Percentiles rank a stretch among this genome's conserved stretches.
Conservation (phyloP, 306 rosid genomes). For the Cyclanthera cordifolia region DNA sequence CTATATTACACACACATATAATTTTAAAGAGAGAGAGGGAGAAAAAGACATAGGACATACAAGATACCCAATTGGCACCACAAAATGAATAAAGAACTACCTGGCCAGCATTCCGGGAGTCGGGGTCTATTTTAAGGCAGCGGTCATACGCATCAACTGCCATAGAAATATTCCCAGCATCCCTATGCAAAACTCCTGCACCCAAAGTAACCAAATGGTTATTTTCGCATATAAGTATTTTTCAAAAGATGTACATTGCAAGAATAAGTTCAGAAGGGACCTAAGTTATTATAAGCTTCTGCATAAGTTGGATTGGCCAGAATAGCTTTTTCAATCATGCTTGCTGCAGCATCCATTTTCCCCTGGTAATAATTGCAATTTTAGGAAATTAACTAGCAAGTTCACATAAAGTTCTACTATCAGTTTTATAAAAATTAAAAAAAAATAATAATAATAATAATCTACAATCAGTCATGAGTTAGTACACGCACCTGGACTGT, state of each 20-base stretch:
- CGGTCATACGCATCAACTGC: slow-evolving; percentile 91
- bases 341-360: slow-evolving; percentile 96
- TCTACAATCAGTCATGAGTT: slow-evolving; percentile 11
- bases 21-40: no score
- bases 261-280: slow-evolving; percentile 24
- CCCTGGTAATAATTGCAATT: slow-evolving; percentile 51
- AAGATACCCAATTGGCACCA: background rate
- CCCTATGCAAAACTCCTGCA: slow-evolving; percentile 89
- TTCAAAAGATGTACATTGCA: background rate
- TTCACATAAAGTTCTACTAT: slow-evolving; percentile 15
- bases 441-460: no score
- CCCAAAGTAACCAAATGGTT: background rate
- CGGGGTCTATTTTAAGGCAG: slow-evolving; percentile 91
- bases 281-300: slow-evolving; percentile 95
- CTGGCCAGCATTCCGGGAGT: slow-evolving; percentile 99
- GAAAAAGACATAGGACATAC: background rate
- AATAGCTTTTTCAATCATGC: slow-evolving; percentile 97
- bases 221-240: background rate
- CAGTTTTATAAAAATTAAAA: no score
- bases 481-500: slow-evolving; percentile 74
- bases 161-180: slow-evolving; percentile 74
- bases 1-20: no score
- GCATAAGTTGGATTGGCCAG: slow-evolving; percentile 94
- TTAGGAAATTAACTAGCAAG: slow-evolving; percentile 16
- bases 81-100: slow-evolving; percentile 26